Percentiles rank a stretch among this genome's conserved stretches.
Conservation (phyloP, 306 rosid species). For the Lagenaria siceraria region DNA sequence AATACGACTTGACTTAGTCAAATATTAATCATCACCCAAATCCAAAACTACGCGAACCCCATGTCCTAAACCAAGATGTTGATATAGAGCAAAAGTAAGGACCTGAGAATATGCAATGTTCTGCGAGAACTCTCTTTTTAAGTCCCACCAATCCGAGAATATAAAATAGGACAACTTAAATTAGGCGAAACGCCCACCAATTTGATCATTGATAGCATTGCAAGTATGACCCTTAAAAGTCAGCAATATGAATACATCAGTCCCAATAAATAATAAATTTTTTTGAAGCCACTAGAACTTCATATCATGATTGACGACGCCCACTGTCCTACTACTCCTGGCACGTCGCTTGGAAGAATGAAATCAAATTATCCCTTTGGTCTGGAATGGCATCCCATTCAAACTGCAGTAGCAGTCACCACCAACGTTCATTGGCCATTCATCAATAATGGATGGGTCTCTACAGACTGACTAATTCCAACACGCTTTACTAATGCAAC, state of each 20-base stretch:
- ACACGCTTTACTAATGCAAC: neutral
- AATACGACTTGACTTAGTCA: no score
- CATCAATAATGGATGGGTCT: neutral
- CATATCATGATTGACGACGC: neutral
- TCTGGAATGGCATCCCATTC: conserved; percentile 2
- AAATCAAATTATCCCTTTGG: neutral
- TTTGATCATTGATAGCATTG: neutral
- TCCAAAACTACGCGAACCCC: no score
- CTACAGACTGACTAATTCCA: conserved; percentile 3
- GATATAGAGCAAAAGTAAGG: no score
- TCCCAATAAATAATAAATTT: neutral
- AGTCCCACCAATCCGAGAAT: no score
- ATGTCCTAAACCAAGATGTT: no score
- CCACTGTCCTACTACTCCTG: neutral
- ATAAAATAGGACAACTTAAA: neutral
- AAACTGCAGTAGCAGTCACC: neutral
- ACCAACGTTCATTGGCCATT: neutral
- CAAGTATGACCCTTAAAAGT: neutral
- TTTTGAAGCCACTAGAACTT: neutral
- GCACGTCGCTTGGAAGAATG: neutral
- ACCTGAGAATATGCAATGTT: no score
- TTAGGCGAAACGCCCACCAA: neutral
- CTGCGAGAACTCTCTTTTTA: no score
- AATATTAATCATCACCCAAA: no score
- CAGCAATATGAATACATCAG: neutral